phyloP scores from a whole-genome alignment of 345 rosid species.

The Salix exigua region DNA sequence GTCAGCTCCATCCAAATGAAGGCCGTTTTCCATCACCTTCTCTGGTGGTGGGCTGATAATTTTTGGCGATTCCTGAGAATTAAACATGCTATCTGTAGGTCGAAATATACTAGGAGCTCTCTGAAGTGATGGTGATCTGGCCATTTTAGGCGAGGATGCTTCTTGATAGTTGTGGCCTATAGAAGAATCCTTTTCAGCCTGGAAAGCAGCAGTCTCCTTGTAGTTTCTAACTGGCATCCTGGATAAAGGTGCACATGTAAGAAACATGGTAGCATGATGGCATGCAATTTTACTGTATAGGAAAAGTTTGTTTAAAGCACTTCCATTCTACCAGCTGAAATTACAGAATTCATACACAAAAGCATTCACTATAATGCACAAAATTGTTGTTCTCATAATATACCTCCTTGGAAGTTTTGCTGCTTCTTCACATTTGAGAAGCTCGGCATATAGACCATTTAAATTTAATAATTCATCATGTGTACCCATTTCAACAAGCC shows the following conservation, averaged over 20 bases:
- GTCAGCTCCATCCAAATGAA: slow-evolving; percentile 51
- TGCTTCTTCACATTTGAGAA: slow-evolving; percentile 94
- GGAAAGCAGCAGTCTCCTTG: slow-evolving; percentile 62
- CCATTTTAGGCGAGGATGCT: slow-evolving; percentile 77
- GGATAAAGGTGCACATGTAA: slow-evolving; percentile 26
- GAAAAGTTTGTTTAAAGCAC: neutral
- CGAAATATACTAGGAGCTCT: slow-evolving; percentile 57
- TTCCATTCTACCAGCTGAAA: neutral
- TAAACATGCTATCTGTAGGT: slow-evolving; percentile 53
- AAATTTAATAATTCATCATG: slow-evolving; percentile 75
- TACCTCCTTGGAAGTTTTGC: slow-evolving; percentile 97
- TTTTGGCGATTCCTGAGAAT: slow-evolving; percentile 68
- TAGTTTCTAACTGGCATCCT: slow-evolving; percentile 88
- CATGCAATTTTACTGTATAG: slow-evolving; percentile 1
- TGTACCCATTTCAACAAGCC: slow-evolving; percentile 96
- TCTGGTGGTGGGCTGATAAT: slow-evolving; percentile 70
- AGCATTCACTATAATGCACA: neutral
- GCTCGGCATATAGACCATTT: slow-evolving; percentile 86
- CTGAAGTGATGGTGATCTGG: slow-evolving; percentile 95
- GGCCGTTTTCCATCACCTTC: slow-evolving; percentile 70
- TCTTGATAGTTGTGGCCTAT: slow-evolving; percentile 82
- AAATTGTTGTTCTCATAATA: slow-evolving; percentile 1
- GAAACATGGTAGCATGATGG: slow-evolving; percentile 5
- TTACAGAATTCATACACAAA: slow-evolving; percentile 9
- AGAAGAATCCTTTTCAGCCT: slow-evolving; percentile 86